Conservation (phyloP, 805 yeast species). For the Kazachstania bromeliacearum region DNA sequence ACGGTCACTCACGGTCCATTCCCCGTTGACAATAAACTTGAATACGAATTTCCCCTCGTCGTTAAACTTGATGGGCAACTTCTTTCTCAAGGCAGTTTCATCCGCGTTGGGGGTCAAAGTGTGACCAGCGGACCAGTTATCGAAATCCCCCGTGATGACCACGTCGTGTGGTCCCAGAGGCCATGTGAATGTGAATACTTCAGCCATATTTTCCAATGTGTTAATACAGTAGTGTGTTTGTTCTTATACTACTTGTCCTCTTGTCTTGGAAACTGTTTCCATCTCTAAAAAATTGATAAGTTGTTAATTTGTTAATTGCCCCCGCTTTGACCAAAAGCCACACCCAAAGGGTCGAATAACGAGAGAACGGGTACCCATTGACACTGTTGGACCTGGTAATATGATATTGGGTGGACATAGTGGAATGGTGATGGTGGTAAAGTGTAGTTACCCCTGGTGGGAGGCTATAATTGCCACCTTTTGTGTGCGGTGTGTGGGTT, state of each 20-base stretch:
- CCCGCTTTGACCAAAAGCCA: too few species aligned
- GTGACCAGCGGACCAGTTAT: constrained; percentile 50
- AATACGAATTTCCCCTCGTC: constrained; percentile 32
- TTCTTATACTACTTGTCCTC: background rate
- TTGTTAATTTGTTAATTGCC: too few species aligned
- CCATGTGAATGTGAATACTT: constrained; percentile 28
- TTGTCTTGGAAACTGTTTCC: background rate
- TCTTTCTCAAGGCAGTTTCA: constrained; percentile 23
- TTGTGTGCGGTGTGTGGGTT: too few species aligned
- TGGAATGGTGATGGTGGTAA: too few species aligned
- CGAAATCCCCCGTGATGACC: constrained; percentile 60
- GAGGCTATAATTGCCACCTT: too few species aligned
- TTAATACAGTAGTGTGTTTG: background rate
- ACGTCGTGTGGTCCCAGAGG: constrained; percentile 47
- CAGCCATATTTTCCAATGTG: constrained; percentile 2
- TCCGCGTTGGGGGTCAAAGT: constrained; percentile 43
- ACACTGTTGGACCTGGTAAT: too few species aligned
- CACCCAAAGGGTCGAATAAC: too few species aligned
- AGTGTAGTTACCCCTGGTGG: too few species aligned
- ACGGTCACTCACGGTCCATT: constrained; percentile 40
- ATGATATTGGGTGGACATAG: too few species aligned
- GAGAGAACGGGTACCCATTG: too few species aligned
- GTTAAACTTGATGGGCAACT: constrained; percentile 2
- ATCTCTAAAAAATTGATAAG: too few species aligned
- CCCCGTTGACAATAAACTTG: constrained; percentile 60